Conservation (phyloP, 441 rosid species). For the Geranium incanum region DNA sequence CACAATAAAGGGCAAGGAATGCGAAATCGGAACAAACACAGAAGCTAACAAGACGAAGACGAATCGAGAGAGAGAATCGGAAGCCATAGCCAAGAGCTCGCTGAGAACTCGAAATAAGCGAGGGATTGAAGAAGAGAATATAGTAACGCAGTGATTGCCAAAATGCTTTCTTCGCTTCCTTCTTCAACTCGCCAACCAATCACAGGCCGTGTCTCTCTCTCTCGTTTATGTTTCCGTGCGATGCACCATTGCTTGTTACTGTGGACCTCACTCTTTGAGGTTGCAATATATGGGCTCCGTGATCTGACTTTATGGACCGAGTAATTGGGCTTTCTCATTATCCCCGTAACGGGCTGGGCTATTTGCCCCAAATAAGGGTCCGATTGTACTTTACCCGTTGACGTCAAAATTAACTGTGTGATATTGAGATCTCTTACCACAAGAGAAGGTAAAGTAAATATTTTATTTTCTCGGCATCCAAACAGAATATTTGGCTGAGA, state of each 20-base stretch:
- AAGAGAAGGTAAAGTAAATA: too few species aligned
- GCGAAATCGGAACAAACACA: conserved; percentile 26
- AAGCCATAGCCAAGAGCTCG: conserved; percentile 28
- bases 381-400: neutral
- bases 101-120: neutral
- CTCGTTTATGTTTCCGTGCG: conserved; percentile 9
- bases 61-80: conserved; percentile 23
- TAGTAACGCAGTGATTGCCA: neutral
- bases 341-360: neutral
- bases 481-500: neutral
- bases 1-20: conserved; percentile 48
- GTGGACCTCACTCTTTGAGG: neutral
- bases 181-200: neutral
- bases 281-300: neutral
- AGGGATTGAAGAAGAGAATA: neutral
- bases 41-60: conserved; percentile 19
- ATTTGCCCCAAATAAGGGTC: neutral
- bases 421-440: too few species aligned
- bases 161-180: neutral
- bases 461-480: neutral
- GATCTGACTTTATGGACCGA: neutral
- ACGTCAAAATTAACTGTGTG: too few species aligned
- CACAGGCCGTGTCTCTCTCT: neutral
- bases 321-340: neutral
- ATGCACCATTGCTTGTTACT: neutral